These are phyloP conservation scores for Lichina pygmaea DNA, from an alignment of 495 filamentous ascomycete genomes.

Conservation along the genomic window DNA sequence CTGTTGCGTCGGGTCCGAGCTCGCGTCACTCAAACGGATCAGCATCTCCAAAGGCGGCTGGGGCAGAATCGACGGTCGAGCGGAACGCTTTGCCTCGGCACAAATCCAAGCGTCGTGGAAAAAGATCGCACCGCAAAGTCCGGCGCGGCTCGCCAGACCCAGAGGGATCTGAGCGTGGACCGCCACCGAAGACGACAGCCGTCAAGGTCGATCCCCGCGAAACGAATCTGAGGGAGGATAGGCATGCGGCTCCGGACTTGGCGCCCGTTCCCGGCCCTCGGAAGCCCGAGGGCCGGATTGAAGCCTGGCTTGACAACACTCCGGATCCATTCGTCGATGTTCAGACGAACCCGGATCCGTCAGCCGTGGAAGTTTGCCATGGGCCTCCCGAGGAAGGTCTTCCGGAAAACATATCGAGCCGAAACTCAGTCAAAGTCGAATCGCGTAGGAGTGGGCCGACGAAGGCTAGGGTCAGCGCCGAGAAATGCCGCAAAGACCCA, in stretches of 20 bases:
- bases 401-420: background rate
- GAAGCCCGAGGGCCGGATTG: constrained; percentile 22
- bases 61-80: too few species aligned
- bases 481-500: background rate
- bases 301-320: constrained; percentile 49
- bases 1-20: too few species aligned
- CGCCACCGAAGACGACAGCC: too few species aligned
- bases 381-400: background rate
- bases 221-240: background rate
- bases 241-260: background rate
- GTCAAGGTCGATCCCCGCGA: too few species aligned
- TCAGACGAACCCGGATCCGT: background rate
- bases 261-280: background rate
- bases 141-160: too few species aligned
- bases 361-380: background rate
- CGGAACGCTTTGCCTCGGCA: too few species aligned
- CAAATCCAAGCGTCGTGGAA: too few species aligned
- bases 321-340: constrained; percentile 44
- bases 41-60: too few species aligned
- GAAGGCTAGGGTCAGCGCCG: background rate
- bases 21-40: too few species aligned
- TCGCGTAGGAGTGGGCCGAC: background rate
- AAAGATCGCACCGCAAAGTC: too few species aligned
- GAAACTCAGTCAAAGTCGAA: background rate
- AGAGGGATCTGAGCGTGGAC: too few species aligned